Evolutionary conservation across 345 rosid species (phyloP), one percentile per base, ranked within the genome.

Genomic region (Hypericum androsaemum): DNA sequence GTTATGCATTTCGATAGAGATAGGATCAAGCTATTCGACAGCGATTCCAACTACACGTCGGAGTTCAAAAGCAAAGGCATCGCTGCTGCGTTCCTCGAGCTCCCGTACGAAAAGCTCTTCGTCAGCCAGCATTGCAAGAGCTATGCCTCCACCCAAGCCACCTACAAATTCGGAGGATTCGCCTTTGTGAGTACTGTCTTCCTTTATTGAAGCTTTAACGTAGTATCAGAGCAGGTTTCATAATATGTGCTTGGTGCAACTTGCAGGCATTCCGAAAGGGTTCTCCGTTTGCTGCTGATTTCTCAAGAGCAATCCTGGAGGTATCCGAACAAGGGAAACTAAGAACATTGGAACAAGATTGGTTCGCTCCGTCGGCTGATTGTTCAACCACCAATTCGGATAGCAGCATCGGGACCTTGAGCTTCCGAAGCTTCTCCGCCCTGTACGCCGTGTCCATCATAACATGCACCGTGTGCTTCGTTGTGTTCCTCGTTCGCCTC

Each of bases 141-240:
- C 8, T 79, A 57, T 57, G 37, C 53, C 4, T 64, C 69, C 17
- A 61, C 43, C 38, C 7, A 57, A 32, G 50, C 59, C 22, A 37
- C 62, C 16, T 58, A 52, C 64, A 74, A 71, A 71, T 79, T 74
- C 49, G 83, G 85, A 37, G 89, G 89, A 45, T 51, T 82, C 7
- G 84, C 71, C 66, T 79, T 79, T 43, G 85, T 78, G 41, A 79
- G 80, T 74, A 39, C 10, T 12, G 16, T 14, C 0, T n/a, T n/a
- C n/a, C n/a, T n/a, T n/a, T n/a, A n/a, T n/a, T n/a, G n/a, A n/a
- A n/a, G n/a, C n/a, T n/a, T n/a, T n/a, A n/a, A n/a, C n/a, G n/a
- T n/a, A n/a, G n/a, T n/a, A n/a, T n/a, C n/a, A n/a, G n/a, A n/a
- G n/a, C n/a, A 8, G 4, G 53, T 11, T n/a, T 8, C 5, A 7